Evolutionary conservation across 108 stramenopile genomes (phyloP).

Genomic region (Conticribra guillardii): DNA sequence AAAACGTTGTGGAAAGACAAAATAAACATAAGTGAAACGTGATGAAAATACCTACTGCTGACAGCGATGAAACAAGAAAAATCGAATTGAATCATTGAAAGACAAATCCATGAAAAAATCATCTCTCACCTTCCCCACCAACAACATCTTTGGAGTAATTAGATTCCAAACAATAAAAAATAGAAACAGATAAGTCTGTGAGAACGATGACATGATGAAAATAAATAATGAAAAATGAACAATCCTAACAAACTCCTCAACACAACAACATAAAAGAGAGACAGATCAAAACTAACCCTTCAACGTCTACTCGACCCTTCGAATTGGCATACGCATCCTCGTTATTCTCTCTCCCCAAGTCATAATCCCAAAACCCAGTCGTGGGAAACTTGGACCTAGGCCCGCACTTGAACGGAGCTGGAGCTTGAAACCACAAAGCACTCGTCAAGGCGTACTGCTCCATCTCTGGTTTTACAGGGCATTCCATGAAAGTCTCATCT

Average conservation of each 20-base stretch:
- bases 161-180: too few species aligned
- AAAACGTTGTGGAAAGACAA: background rate
- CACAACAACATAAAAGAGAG: too few species aligned
- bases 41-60: too few species aligned
- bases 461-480: slow-evolving; percentile 46
- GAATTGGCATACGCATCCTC: slow-evolving; percentile 42
- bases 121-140: slow-evolving; percentile 48
- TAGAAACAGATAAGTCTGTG: too few species aligned
- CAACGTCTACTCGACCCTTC: slow-evolving; percentile 49
- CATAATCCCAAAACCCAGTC: slow-evolving; percentile 55
- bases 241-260: too few species aligned
- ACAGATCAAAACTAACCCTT: slow-evolving; percentile 18
- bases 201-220: too few species aligned
- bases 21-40: background rate
- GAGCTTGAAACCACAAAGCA: slow-evolving; percentile 53
- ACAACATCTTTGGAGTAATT: slow-evolving; percentile 22
- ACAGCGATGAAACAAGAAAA: too few species aligned
- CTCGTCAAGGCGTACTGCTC: slow-evolving; percentile 48
- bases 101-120: too few species aligned
- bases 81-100: too few species aligned
- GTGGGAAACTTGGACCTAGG: slow-evolving; percentile 41
- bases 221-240: background rate
- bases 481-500: slow-evolving; percentile 43
- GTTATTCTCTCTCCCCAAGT: slow-evolving; percentile 46
- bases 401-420: slow-evolving; percentile 50